Base-by-base conservation (phyloP, 441 rosid genomes). In the Sinapis alba region DNA sequence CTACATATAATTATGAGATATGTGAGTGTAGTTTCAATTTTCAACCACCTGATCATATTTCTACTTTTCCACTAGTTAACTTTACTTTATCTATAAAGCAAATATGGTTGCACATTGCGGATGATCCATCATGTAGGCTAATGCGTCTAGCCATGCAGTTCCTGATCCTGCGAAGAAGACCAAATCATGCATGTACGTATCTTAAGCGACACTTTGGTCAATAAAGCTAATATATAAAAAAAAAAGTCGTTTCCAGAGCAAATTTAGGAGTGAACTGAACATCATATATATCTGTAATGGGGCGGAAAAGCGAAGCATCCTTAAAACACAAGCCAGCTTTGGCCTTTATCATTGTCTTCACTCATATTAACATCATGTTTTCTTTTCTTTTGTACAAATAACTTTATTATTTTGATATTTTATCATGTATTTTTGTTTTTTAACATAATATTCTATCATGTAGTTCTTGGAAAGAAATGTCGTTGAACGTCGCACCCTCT, bases 251-350 rank as follows among this genome's bases (percentile, higher is more conserved):
- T 54, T 66, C 32, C 74, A 84, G 53, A 45, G 53, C 53, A 68
- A 50, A 69, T n/a, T 63, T 56, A 47, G 68, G 60, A 65, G 47
- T 9, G 53, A 54, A 26, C 24, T 51, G 81, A 64, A 53, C 75
- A 74, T 76, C 8, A 47, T 47, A 68, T 54, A 27, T 20, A 7
- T n/a, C n/a, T 16, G 28, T 10, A 1, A 59, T 9, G 60, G 36
- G 76, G 59, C 62, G 57, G 11, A 62, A 53, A 51, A 61, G 67
- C 43, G 26, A 47, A 67, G 72, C 61, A 75, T 82, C 69, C 86
- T 76, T 86, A 62, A 80, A 80, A 72, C 71, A 13, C 80, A 84
- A 81, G 82, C 79, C 75, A 84, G 20, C 66, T 65, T 75, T 43
- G 15, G 8, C 11, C n/a, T 36, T 28, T 65, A 69, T 64, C 47